Evolutionary conservation across 805 yeast species (phyloP).

Genomic region (Yarrowia sp.): DNA sequence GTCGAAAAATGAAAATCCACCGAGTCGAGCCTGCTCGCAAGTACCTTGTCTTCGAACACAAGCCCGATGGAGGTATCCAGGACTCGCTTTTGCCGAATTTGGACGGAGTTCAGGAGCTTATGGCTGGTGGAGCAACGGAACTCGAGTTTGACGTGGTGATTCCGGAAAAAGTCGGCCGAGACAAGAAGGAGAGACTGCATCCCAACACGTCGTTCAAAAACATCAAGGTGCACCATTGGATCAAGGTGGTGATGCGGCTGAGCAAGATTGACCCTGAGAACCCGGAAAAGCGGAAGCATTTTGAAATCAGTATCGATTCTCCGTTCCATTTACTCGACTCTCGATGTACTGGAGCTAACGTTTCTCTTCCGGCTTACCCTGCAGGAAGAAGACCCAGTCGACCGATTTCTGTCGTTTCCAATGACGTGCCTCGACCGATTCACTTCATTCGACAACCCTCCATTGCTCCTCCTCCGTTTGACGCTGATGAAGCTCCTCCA

Average conservation of each 20-base stretch:
- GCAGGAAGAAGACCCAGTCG: conserved; percentile 39
- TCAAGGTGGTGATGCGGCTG: conserved; percentile 82
- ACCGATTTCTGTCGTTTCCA: background rate
- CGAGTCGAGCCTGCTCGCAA: conserved; percentile 89
- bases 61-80: conserved; percentile 42
- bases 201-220: conserved; percentile 84
- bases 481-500: conserved; percentile 44
- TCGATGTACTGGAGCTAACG: conserved; percentile 57
- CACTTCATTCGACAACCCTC: conserved; percentile 63
- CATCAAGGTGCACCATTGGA: conserved; percentile 94
- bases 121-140: conserved; percentile 48
- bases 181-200: conserved; percentile 53
- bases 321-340: conserved; percentile 85
- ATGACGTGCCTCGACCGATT: conserved; percentile 55
- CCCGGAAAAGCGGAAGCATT: conserved; percentile 75
- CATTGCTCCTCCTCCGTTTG: conserved; percentile 70
- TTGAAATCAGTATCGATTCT: conserved; percentile 92
- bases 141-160: conserved; percentile 84
- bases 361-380: conserved; percentile 52
- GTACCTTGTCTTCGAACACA: conserved; percentile 77
- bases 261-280: conserved; percentile 60
- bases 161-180: conserved; percentile 62
- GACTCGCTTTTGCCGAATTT: conserved; percentile 23
- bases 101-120: conserved; percentile 20
- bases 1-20: conserved; percentile 85